Evolutionary conservation across 495 filamentous ascomycete species (phyloP), one percentile per base, ranked within the genome.

Genomic region (Penicillium lividum): DNA sequence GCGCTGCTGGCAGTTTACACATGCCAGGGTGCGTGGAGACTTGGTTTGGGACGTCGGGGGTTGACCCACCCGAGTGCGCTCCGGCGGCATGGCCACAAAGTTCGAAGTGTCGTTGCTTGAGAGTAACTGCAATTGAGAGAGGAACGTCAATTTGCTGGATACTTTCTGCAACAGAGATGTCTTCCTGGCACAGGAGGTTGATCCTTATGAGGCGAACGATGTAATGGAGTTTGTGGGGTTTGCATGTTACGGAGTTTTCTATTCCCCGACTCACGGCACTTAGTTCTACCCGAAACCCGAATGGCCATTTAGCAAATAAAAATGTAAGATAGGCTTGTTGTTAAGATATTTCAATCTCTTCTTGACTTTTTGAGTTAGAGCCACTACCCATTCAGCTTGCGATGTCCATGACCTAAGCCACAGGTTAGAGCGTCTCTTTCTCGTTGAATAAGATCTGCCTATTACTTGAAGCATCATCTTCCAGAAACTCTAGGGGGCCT

Each of bases 1-100:
- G 44, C 82, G 81, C 59, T 83, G 80, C 61, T 84, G 79, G 65
- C 83, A 86, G 0, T 73, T 68, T 29, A 82, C 70, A 58, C 83
- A 85, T 4, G 83, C 78, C n/a, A 86, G 76, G n/a, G 80, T 68
- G 27, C 82, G 73, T 57, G 68, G 74, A 22, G 42, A 6, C 42
- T 46, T 55, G 38, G 73, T 59, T 61, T 74, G 75, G 43, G 57
- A 54, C 33, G 65, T 9, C 9, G 28, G 53, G 28, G 13, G 3
- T 53, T 44, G 51, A 40, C 31, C 50, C 51, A 25, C 38, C 53
- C 53, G 40, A 34, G 42, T 27, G 27, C 44, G 44, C 7, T 29
- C 22, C 44, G 44, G 22, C 44, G 27, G 22, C 22, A 47, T 47
- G 18, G 7, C 44, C 22, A 25, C 13, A 2, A 13, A 13, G 5